Percentiles rank a stretch among this genome's conserved stretches.
phyloP scores from a whole-genome alignment of 768 basidiomycete species.

The Peribolospora baueri region DNA sequence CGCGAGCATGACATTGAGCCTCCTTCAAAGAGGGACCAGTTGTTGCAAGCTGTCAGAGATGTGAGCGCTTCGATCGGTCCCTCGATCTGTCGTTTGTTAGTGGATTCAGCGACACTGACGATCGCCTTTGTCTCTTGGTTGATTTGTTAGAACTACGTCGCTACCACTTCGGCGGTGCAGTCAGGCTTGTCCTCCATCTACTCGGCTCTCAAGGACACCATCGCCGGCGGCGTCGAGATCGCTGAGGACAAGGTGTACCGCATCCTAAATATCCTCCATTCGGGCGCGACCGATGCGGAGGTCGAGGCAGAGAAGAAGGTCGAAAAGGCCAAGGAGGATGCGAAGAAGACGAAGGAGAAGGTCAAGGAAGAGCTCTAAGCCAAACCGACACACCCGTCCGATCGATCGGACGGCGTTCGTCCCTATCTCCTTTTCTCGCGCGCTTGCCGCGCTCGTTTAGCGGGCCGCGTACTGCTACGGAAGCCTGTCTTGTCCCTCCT shows the following conservation, averaged over 20 bases:
- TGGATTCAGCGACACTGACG: slow-evolving; percentile 11
- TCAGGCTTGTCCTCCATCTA: slow-evolving; percentile 35
- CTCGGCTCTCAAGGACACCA: slow-evolving; percentile 36
- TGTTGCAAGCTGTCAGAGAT: slow-evolving; percentile 40
- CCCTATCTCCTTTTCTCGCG: no score
- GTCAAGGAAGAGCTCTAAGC: no score
- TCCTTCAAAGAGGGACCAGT: slow-evolving; percentile 23
- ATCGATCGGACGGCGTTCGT: no score
- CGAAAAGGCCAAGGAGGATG: no score
- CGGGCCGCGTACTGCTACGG: no score
- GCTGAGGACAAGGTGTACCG: slow-evolving; percentile 50
- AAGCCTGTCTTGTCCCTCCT: no score
- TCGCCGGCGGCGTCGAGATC: slow-evolving; percentile 41
- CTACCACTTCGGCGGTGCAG: slow-evolving; percentile 50
- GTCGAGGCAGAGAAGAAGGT: no score
- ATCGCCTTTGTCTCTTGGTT: neutral
- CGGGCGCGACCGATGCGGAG: no score
- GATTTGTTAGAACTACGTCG: slow-evolving; percentile 34
- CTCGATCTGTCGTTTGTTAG: slow-evolving; percentile 23
- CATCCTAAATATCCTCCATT: slow-evolving; percentile 20
- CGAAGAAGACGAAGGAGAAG: no score
- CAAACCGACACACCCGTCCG: no score
- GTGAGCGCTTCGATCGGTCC: slow-evolving; percentile 13
- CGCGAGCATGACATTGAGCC: slow-evolving; percentile 41
- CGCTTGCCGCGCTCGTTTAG: no score